Conservation (phyloP, 257 asterid genomes). For the Scutellaria galericulata region DNA sequence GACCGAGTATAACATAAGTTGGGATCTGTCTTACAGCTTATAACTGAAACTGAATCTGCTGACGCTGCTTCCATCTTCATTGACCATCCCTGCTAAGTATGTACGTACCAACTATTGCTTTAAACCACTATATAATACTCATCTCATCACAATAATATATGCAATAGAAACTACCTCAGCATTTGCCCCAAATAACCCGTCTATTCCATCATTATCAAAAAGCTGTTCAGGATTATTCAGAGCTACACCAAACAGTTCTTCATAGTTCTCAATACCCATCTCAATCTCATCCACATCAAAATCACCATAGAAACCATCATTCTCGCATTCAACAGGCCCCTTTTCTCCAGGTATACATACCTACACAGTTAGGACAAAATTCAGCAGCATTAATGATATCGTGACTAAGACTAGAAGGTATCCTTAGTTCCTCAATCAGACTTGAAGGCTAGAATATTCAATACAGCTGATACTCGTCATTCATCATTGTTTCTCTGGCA, state of each 20-base stretch:
- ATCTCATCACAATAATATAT: neutral
- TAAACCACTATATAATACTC: too few species aligned
- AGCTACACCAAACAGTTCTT: conserved; percentile 70
- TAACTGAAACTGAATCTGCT: conserved; percentile 67
- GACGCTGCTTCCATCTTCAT: conserved; percentile 64
- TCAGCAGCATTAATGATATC: conserved; percentile 10
- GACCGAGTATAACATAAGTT: conserved; percentile 57
- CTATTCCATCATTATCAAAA: conserved; percentile 50
- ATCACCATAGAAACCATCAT: conserved; percentile 55
- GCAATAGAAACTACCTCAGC: conserved; percentile 55
- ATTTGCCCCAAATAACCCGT: conserved; percentile 62
- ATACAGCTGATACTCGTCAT: neutral
- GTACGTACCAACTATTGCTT: too few species aligned
- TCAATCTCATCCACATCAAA: conserved; percentile 74
- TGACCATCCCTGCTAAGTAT: conserved; percentile 53
- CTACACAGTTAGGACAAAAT: conserved; percentile 47
- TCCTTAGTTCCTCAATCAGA: too few species aligned
- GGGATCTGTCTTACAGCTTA: conserved; percentile 87
- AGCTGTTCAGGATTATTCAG: conserved; percentile 26
- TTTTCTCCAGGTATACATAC: conserved; percentile 50
- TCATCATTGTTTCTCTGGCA: neutral
- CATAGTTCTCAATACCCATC: conserved; percentile 64
- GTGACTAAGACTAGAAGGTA: neutral
- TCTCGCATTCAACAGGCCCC: conserved; percentile 48
- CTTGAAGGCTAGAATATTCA: neutral